These are phyloP conservation scores for Aristolochia fimbriata DNA, from an alignment of 164 flowering plant genomes.

Conservation along the genomic window DNA sequence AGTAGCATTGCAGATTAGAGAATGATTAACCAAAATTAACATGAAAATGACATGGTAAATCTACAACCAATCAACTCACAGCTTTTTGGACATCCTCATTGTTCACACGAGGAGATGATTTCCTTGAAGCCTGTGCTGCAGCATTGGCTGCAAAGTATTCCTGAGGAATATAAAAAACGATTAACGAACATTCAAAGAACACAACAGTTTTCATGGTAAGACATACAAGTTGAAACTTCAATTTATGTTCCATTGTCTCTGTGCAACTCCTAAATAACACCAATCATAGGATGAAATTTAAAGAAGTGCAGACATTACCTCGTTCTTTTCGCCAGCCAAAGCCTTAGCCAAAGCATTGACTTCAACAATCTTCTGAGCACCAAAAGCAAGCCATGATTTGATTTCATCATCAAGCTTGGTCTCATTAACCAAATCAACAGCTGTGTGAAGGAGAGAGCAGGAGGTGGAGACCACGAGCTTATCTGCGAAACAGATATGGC, in stretches of 20 bases:
- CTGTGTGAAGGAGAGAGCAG: slow-evolving; percentile 28
- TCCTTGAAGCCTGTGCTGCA: slow-evolving; percentile 62
- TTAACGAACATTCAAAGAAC: background rate
- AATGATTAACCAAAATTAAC: background rate
- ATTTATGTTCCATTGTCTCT: too few species aligned
- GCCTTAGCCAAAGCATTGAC: slow-evolving; percentile 30
- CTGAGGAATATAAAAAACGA: slow-evolving; percentile 19
- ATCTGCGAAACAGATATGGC: slow-evolving; percentile 1
- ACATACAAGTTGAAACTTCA: background rate
- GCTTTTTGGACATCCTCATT: slow-evolving; percentile 70
- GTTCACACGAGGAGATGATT: slow-evolving; percentile 60
- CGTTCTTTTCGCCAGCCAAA: slow-evolving; percentile 20
- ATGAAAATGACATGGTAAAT: too few species aligned
- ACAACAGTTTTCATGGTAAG: background rate
- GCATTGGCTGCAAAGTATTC: slow-evolving; percentile 61
- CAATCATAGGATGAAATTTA: too few species aligned
- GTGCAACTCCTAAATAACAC: too few species aligned
- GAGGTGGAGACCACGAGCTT: slow-evolving; percentile 26
- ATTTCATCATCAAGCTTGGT: slow-evolving; percentile 24
- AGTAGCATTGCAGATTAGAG: background rate
- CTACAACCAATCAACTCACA: slow-evolving; percentile 27
- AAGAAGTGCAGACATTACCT: slow-evolving; percentile 4
- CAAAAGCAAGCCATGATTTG: slow-evolving; percentile 29
- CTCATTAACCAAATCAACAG: slow-evolving; percentile 28
- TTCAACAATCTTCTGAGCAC: slow-evolving; percentile 26